A percentile compares a stretch with the other conserved stretches of the same genome.
Conservation (phyloP, 1,139 yeast genomes). For the Taiozyma onychis region DNA sequence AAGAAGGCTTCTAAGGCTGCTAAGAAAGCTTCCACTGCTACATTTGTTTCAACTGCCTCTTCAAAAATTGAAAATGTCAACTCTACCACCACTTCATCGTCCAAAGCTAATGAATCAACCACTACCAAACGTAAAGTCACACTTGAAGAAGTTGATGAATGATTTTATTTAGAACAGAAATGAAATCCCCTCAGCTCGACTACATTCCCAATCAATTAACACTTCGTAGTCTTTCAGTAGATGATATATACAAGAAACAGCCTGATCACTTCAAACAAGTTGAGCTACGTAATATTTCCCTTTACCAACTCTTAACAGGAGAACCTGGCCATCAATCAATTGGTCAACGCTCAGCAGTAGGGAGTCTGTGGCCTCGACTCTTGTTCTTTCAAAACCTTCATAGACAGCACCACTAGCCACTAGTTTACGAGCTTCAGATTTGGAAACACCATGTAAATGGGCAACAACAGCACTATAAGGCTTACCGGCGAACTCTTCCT, state of each 20-base stretch:
- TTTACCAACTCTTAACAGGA: constrained; percentile 74
- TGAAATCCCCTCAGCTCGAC: neutral
- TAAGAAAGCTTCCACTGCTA: neutral
- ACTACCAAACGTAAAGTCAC: constrained; percentile 28
- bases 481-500: constrained; percentile 31
- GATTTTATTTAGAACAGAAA: constrained; percentile 4
- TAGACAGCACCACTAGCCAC: constrained; percentile 71
- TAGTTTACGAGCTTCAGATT: constrained; percentile 57
- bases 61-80: constrained; percentile 7
- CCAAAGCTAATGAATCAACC: constrained; percentile 2
- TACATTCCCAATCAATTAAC: neutral
- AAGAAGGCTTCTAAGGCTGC: constrained; percentile 7
- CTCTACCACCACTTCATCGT: constrained; percentile 8
- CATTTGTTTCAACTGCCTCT: neutral
- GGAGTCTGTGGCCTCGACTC: constrained; percentile 47
- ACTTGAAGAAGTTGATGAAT: constrained; percentile 46
- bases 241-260: constrained; percentile 1
- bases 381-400: constrained; percentile 57
- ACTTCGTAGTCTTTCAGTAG: neutral
- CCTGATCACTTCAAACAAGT: constrained; percentile 22
- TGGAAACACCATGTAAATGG: constrained; percentile 36
- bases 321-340: constrained; percentile 52
- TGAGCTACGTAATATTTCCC: constrained; percentile 54
- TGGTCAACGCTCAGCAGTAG: constrained; percentile 42
- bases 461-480: constrained; percentile 33